Evolutionary conservation across 2,329 filamentous ascomycete species (phyloP).

Genomic region (Colletotrichum lini): DNA sequence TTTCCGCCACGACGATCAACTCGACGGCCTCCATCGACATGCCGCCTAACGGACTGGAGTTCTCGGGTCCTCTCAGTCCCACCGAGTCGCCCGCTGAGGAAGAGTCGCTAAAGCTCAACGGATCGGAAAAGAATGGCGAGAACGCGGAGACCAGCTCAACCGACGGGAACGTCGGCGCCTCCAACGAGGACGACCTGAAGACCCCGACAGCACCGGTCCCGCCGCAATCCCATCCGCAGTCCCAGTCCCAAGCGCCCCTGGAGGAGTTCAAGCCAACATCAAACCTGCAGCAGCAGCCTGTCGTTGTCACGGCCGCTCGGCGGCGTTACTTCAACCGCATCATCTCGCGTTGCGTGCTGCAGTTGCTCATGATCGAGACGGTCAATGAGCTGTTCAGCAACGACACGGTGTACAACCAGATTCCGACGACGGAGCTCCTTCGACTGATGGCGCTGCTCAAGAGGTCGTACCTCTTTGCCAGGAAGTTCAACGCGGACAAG

Average conservation of each 20-base stretch:
- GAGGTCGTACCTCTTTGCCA: slow-evolving; percentile 96
- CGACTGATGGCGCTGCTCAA: slow-evolving; percentile 95
- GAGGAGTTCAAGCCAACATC: slow-evolving; percentile 90
- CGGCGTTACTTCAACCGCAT: slow-evolving; percentile 99
- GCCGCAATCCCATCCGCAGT: slow-evolving; percentile 36
- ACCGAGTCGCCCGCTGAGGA: slow-evolving; percentile 62
- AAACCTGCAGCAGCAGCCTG: slow-evolving; percentile 85
- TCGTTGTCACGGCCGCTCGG: slow-evolving; percentile 92
- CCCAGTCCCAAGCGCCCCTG: slow-evolving; percentile 63
- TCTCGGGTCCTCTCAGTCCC: slow-evolving; percentile 62
- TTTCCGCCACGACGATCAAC: slow-evolving; percentile 81
- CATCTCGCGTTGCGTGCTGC: slow-evolving; percentile 97
- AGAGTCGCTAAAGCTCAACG: slow-evolving; percentile 74
- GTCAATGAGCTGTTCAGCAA: slow-evolving; percentile 99
- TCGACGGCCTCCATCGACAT: slow-evolving; percentile 67
- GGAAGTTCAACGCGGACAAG: slow-evolving; percentile 97
- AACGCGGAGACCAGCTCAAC: slow-evolving; percentile 49
- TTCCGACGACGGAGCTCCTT: slow-evolving; percentile 90
- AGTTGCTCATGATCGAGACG: slow-evolving; percentile 99
- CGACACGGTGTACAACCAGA: slow-evolving; percentile 92
- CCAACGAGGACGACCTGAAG: slow-evolving; percentile 53
- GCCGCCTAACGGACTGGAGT: slow-evolving; percentile 66
- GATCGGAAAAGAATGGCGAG: slow-evolving; percentile 59
- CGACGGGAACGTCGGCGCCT: slow-evolving; percentile 48
- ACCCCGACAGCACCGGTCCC: slow-evolving; percentile 47